Evolutionary conservation across 1,284 basidiomycete genomes (phyloP).

Genomic region (Cryptococcus wingfieldii): DNA sequence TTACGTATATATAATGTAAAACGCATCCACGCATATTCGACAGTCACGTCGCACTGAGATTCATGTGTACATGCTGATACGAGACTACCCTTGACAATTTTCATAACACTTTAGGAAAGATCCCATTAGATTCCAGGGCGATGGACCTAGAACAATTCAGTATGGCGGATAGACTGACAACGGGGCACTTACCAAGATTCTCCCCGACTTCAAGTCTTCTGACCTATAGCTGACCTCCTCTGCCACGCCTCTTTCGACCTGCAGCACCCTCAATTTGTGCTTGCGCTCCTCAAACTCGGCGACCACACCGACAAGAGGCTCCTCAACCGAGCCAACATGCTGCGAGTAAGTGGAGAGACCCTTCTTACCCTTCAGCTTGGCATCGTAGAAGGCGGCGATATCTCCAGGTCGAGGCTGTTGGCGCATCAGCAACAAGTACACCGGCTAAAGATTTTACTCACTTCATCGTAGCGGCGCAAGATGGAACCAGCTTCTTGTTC

Average conservation of each 20-base stretch:
- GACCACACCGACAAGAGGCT: conserved; percentile 68
- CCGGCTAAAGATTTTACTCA: conserved; percentile 37
- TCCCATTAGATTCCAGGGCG: too few relatives aligned
- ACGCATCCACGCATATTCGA: too few relatives aligned
- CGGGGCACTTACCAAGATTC: conserved; percentile 59
- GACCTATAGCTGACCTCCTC: conserved; percentile 77
- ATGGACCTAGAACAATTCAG: too few relatives aligned
- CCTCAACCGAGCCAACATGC: conserved; percentile 59
- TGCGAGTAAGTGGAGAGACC: conserved; percentile 64
- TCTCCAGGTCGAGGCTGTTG: conserved; percentile 67
- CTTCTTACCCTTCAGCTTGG: conserved; percentile 83
- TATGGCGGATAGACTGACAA: not conserved
- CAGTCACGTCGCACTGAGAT: too few relatives aligned
- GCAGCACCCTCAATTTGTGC: conserved; percentile 73
- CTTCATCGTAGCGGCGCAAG: conserved; percentile 68
- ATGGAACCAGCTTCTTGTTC: conserved; percentile 64
- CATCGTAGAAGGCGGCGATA: conserved; percentile 68
- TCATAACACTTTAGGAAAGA: too few relatives aligned
- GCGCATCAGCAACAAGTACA: not conserved
- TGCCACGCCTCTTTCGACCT: conserved; percentile 57
- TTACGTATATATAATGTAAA: too few relatives aligned
- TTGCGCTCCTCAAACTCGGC: conserved; percentile 71
- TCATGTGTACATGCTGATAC: too few relatives aligned
- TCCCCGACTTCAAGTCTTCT: conserved; percentile 82
- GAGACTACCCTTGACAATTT: too few relatives aligned